A percentile compares a stretch with the other conserved stretches of the same genome.
These are phyloP conservation scores for Comarum palustre DNA, from an alignment of 306 rosid genomes.

Conservation along the genomic window DNA sequence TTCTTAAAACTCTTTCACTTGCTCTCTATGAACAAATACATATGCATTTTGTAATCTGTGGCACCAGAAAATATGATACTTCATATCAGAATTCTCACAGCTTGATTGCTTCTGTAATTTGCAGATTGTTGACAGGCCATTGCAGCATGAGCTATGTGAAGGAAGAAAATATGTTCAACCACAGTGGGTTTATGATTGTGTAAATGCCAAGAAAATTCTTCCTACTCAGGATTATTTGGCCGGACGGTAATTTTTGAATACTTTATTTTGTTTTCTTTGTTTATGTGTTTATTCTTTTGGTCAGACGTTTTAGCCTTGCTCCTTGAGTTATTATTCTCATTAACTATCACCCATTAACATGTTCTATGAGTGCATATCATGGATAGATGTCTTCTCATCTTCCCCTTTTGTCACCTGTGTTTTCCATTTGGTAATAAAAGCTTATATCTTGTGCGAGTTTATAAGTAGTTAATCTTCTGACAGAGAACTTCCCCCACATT, in stretches of 20 bases:
- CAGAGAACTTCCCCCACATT: conserved; percentile 87
- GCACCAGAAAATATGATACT: not conserved
- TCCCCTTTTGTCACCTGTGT: not conserved
- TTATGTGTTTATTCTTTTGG: not conserved
- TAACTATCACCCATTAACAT: not conserved
- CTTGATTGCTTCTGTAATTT: conserved; percentile 27
- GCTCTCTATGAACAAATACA: not conserved
- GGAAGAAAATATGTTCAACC: conserved; percentile 91
- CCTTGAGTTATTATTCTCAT: not conserved
- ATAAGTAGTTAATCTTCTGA: conserved; percentile 17
- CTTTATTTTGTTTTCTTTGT: not conserved
- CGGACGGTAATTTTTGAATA: conserved; percentile 58
- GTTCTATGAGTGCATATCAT: not conserved
- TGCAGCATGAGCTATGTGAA: conserved; percentile 57
- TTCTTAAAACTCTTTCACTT: not conserved
- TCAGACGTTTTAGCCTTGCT: not conserved
- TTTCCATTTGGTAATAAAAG: not conserved
- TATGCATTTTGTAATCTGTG: not conserved
- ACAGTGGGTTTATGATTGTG: conserved; percentile 86
- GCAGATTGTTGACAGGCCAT: conserved; percentile 80
- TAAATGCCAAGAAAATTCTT: conserved; percentile 71
- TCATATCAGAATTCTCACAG: conserved; percentile 8
- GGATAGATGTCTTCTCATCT: not conserved
- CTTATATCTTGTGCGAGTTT: not conserved
- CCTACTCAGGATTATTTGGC: conserved; percentile 69